phyloP scores from a whole-genome alignment of 306 rosid genomes.

The Lathyrus aphaca region DNA sequence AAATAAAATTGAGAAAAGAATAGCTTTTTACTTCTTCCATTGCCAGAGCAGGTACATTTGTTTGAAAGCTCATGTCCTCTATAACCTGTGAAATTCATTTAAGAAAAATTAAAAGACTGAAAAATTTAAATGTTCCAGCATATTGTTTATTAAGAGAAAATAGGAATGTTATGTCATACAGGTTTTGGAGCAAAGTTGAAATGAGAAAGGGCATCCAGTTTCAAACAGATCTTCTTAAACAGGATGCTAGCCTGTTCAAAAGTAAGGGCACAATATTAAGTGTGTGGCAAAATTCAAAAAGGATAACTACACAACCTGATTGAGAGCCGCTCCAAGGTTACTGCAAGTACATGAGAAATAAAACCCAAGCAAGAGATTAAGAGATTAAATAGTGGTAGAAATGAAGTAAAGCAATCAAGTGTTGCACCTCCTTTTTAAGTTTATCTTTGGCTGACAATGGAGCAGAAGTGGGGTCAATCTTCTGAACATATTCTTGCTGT shows the following conservation, averaged over 20 bases:
- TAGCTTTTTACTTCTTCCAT: constrained; percentile 88
- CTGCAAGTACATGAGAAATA: constrained; percentile 22
- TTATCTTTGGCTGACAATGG: constrained; percentile 75
- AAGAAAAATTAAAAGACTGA: constrained; percentile 27
- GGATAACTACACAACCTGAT: constrained; percentile 16
- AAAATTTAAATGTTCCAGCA: constrained; percentile 3
- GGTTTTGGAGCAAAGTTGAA: constrained; percentile 94
- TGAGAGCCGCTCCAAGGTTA: constrained; percentile 3
- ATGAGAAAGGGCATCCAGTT: constrained; percentile 95
- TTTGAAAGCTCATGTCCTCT: constrained; percentile 83
- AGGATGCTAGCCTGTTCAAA: constrained; percentile 73
- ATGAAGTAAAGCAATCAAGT: constrained; percentile 19
- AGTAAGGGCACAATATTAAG: constrained; percentile 37
- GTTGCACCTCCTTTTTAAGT: constrained; percentile 73
- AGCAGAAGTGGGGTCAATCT: constrained; percentile 57
- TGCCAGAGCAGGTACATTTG: constrained; percentile 90
- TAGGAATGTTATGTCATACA: constrained; percentile 50
- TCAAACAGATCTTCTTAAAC: constrained; percentile 75
- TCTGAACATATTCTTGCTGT: constrained; percentile 88
- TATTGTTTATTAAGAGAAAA: constrained; percentile 12
- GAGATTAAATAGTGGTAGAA: constrained; percentile 27
- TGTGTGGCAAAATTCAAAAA: constrained; percentile 28
- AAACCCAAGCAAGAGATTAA: constrained; percentile 15
- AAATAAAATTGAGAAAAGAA: constrained; percentile 15
- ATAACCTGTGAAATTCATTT: constrained; percentile 63